Percentiles rank a stretch among this genome's conserved stretches.
Evolutionary conservation across 2,329 filamentous ascomycete genomes (phyloP).

Genomic region (Xylaria polymorpha): DNA sequence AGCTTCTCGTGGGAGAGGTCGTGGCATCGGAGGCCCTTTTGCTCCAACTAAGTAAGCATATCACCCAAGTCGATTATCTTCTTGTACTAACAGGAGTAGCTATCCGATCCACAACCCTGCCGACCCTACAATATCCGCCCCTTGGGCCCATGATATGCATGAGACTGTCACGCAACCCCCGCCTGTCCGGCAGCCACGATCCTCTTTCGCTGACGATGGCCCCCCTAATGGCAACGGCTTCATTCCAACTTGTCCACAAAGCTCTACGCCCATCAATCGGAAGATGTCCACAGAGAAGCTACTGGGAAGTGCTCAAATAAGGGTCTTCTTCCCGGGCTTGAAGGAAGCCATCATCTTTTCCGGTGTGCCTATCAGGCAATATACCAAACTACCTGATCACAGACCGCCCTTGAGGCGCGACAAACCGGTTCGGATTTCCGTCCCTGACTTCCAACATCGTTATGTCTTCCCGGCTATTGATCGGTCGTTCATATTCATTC

Average conservation of each 20-base stretch:
- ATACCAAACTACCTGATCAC: constrained; percentile 94
- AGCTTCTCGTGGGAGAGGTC: constrained; percentile 71
- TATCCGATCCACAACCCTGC: constrained; percentile 59
- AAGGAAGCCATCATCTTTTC: constrained; percentile 76
- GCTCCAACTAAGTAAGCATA: constrained; percentile 72
- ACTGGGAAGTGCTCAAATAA: constrained; percentile 85
- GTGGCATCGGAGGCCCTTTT: constrained; percentile 67
- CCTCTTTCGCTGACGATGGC: constrained; percentile 59
- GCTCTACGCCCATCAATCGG: constrained; percentile 75
- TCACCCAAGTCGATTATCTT: constrained; percentile 14
- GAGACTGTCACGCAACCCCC: constrained; percentile 69
- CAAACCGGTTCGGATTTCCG: constrained; percentile 93
- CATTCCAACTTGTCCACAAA: constrained; percentile 68
- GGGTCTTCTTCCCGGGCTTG: constrained; percentile 83
- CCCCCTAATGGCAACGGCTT: constrained; percentile 65
- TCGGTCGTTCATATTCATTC: constrained; percentile 97
- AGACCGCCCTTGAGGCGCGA: constrained; percentile 92
- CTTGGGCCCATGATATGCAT: constrained; percentile 96
- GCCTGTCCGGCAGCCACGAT: constrained; percentile 56
- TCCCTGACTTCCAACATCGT: constrained; percentile 80
- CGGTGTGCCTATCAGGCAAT: constrained; percentile 84
- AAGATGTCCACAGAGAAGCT: constrained; percentile 85
- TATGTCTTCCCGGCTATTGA: constrained; percentile 93
- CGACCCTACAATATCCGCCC: constrained; percentile 75
- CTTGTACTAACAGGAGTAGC: constrained; percentile 42